These are phyloP conservation scores for Akanthomyces uredinophilus DNA, from an alignment of 2,329 filamentous ascomycete species.

Conservation along the genomic window DNA sequence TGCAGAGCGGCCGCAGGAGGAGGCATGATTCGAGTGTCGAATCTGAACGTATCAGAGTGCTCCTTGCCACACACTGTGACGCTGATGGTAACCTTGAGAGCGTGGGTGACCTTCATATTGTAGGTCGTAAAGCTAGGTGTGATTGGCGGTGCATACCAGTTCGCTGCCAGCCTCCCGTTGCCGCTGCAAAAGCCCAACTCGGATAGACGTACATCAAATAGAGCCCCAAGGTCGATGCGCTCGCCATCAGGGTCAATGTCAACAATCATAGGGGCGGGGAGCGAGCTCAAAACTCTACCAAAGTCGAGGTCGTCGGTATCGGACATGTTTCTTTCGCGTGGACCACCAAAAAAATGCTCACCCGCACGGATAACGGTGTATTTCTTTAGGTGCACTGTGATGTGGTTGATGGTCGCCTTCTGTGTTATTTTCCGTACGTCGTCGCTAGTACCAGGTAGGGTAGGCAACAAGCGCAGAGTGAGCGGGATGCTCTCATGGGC, in stretches of 20 bases:
- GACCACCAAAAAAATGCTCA: not conserved
- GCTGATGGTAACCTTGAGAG: not conserved
- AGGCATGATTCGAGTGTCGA: not conserved
- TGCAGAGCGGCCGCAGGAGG: not conserved
- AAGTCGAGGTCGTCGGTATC: not conserved
- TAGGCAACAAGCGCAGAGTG: not conserved
- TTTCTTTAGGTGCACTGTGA: not conserved
- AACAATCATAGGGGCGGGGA: not conserved
- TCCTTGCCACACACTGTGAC: slow-evolving; percentile 1
- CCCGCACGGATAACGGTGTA: not conserved
- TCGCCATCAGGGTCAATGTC: not conserved
- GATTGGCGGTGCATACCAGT: not conserved
- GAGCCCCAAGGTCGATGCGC: not conserved
- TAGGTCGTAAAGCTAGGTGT: not conserved
- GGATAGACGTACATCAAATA: not conserved
- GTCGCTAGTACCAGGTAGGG: not conserved
- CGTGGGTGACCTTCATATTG: not conserved
- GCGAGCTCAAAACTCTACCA: not conserved
- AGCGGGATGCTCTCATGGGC: not conserved
- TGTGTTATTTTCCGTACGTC: not conserved
- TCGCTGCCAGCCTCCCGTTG: not conserved
- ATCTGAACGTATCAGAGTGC: not conserved
- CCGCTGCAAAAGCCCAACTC: not conserved
- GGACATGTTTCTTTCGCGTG: not conserved
- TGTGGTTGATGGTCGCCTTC: not conserved